A percentile compares a stretch with the other conserved stretches of the same genome.
Evolutionary conservation across 768 basidiomycete species (phyloP).

Genomic region (Gloeopeniophorella convolvens): DNA sequence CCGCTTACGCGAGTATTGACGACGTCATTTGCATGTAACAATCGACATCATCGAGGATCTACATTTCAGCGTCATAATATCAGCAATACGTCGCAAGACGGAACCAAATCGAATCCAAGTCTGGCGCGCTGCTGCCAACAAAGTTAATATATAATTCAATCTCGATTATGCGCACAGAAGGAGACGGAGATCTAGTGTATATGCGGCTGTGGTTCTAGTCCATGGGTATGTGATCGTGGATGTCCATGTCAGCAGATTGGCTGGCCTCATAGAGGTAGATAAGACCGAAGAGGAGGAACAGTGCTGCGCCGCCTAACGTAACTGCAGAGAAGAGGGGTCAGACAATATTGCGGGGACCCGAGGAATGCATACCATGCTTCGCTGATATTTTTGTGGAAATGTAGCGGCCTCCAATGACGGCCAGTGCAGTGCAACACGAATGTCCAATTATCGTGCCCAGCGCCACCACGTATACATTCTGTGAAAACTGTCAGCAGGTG

Average conservation of each 20-base stretch:
- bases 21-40: not conserved
- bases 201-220: slow-evolving; percentile 3
- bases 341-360: not conserved
- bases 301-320: slow-evolving; percentile 18
- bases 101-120: not conserved
- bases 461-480: slow-evolving; percentile 92
- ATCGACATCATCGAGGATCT: not conserved
- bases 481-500: slow-evolving; percentile 13
- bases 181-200: not conserved
- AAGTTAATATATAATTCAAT: not conserved
- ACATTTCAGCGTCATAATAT: not conserved
- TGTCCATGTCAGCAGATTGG: slow-evolving; percentile 15
- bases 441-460: slow-evolving; percentile 89
- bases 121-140: not conserved
- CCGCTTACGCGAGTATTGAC: not conserved
- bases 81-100: not conserved
- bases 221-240: slow-evolving; percentile 16
- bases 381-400: slow-evolving; percentile 92
- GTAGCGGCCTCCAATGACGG: slow-evolving; percentile 90
- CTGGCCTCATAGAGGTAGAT: slow-evolving; percentile 18
- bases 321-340: slow-evolving; percentile 9
- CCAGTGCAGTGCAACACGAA: slow-evolving; percentile 77
- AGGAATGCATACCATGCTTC: slow-evolving; percentile 66
- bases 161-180: not conserved
- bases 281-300: slow-evolving; percentile 20